phyloP scores from a whole-genome alignment of 2,329 filamentous ascomycete species.

The Berkeleyomyces rouxiae region DNA sequence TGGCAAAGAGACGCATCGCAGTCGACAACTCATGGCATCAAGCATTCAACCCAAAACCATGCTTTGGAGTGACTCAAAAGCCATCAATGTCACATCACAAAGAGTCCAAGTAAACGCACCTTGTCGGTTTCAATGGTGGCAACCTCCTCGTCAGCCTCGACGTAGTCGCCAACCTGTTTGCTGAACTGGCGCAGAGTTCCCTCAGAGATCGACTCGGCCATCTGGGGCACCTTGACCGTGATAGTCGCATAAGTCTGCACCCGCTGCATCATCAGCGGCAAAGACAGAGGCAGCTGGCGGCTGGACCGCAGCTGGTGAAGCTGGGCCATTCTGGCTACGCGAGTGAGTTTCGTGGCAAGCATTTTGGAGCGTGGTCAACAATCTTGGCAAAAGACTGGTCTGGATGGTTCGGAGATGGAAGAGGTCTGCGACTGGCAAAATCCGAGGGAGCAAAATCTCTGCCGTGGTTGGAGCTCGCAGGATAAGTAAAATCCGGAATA shows the following conservation, averaged over 20 bases:
- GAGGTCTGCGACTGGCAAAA: not conserved
- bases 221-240: slow-evolving; percentile 83
- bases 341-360: slow-evolving; percentile 28
- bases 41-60: not conserved
- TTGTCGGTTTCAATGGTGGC: slow-evolving; percentile 99
- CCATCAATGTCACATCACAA: not conserved
- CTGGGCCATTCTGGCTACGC: slow-evolving; percentile 28
- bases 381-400: not conserved
- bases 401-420: not conserved
- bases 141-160: slow-evolving; percentile 93
- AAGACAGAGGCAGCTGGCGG: slow-evolving; percentile 25
- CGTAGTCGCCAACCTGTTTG: slow-evolving; percentile 82
- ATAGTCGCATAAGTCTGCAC: slow-evolving; percentile 57
- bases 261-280: slow-evolving; percentile 33
- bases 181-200: slow-evolving; percentile 91
- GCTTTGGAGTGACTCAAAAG: not conserved
- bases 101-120: slow-evolving; percentile 31
- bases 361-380: slow-evolving; percentile 17
- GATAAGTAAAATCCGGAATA: slow-evolving; percentile 6
- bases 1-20: too few relatives aligned
- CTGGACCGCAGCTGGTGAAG: slow-evolving; percentile 23
- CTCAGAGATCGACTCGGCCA: slow-evolving; percentile 98
- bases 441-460: slow-evolving; percentile 4
- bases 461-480: slow-evolving; percentile 7
- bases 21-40: not conserved